phyloP scores from a whole-genome alignment of 352 stramenopile species.

The Phytophthora niederhauseri region DNA sequence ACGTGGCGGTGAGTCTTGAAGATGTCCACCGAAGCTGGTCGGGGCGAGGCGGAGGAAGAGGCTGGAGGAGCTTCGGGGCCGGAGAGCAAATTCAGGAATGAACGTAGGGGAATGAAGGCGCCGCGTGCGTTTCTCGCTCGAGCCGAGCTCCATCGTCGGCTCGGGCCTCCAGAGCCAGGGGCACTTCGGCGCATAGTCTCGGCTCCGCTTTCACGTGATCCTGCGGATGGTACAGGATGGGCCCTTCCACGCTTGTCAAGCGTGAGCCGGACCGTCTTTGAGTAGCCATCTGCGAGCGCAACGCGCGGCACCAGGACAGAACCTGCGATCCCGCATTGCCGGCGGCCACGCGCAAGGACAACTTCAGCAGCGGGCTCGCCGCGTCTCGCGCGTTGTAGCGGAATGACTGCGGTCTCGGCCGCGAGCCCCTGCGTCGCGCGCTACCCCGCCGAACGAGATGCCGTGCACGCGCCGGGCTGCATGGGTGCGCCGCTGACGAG shows the following conservation, averaged over 20 bases:
- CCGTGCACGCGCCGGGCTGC: constrained; percentile 16
- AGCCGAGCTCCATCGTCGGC: constrained; percentile 12
- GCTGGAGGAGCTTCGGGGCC: constrained; percentile 13
- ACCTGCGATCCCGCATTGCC: constrained; percentile 23
- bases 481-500: constrained; percentile 10
- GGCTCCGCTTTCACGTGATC: constrained; percentile 18
- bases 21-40: constrained; percentile 4
- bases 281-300: constrained; percentile 28
- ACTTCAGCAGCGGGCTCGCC: constrained; percentile 26
- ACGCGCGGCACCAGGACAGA: constrained; percentile 12
- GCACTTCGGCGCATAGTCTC: constrained; percentile 26
- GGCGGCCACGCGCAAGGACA: constrained; percentile 13
- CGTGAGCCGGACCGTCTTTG: constrained; percentile 21
- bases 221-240: constrained; percentile 4
- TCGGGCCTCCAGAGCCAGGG: constrained; percentile 26
- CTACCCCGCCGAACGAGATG: constrained; percentile 26
- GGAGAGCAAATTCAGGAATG: constrained; percentile 32
- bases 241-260: constrained; percentile 20
- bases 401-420: constrained; percentile 20
- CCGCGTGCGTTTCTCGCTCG: constrained; percentile 15
- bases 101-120: constrained; percentile 26
- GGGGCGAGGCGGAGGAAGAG: not conserved
- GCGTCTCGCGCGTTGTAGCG: constrained; percentile 16
- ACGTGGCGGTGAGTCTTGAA: constrained; percentile 20
- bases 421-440: constrained; percentile 1